Evolutionary conservation across 1,139 yeast genomes (phyloP).

Genomic region (Pichia sp.): DNA sequence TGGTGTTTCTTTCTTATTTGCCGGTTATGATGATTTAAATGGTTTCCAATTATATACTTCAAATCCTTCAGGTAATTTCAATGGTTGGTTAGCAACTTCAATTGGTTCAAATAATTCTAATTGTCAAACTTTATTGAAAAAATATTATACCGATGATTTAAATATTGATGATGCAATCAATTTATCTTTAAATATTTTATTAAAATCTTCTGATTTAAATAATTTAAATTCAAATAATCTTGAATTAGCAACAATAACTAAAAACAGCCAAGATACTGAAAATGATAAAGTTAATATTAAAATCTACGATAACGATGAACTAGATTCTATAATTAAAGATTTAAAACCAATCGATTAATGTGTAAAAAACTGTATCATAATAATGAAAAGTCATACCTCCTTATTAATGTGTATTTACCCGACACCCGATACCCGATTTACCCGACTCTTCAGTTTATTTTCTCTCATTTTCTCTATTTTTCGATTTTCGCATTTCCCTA

Average conservation of each 20-base stretch:
- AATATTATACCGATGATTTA: constrained; percentile 85
- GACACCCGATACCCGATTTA: no score
- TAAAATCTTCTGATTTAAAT: constrained; percentile 90
- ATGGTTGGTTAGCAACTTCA: constrained; percentile 97
- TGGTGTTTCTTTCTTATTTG: constrained; percentile 93
- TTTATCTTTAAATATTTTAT: constrained; percentile 82
- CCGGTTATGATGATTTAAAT: constrained; percentile 87
- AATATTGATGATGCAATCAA: constrained; percentile 74
- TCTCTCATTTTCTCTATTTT: no score
- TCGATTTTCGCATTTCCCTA: no score
- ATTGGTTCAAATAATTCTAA: constrained; percentile 96
- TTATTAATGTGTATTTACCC: no score
- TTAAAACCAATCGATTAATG: background rate
- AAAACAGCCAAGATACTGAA: constrained; percentile 41
- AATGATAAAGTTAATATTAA: no score
- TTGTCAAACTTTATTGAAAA: constrained; percentile 91
- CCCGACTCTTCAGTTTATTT: no score
- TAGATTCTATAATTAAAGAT: background rate
- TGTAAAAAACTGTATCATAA: no score
- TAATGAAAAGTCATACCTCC: no score
- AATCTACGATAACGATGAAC: background rate
- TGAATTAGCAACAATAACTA: constrained; percentile 77
- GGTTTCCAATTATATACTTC: constrained; percentile 91
- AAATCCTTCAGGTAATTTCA: constrained; percentile 94
- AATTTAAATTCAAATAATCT: constrained; percentile 80